These are phyloP conservation scores for Salix koriyanagi DNA, from an alignment of 345 rosid genomes.

Conservation along the genomic window DNA sequence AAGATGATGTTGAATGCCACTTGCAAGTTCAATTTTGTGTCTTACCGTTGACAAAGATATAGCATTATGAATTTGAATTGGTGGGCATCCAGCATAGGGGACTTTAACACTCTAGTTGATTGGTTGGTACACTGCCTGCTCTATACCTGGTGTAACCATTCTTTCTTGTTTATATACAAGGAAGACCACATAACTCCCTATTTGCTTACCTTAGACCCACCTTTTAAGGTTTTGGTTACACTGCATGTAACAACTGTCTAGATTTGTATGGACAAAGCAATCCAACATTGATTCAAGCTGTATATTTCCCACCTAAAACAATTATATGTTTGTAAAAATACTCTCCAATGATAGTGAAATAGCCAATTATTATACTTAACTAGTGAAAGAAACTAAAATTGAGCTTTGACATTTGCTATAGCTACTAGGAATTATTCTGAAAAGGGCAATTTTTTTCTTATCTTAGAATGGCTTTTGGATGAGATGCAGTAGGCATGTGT, in stretches of 20 bases:
- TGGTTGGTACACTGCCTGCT: not conserved
- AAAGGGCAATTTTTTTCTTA: not conserved
- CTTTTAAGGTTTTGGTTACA: not conserved
- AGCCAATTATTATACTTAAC: not conserved
- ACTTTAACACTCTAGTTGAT: not conserved
- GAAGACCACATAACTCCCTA: not conserved
- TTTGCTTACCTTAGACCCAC: not conserved
- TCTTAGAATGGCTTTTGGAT: not conserved
- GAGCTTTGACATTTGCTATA: not conserved
- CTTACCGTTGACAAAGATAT: not conserved
- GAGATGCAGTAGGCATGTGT: not conserved
- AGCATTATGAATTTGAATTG: not conserved
- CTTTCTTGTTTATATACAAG: not conserved
- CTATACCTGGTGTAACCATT: no score
- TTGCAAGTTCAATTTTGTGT: not conserved
- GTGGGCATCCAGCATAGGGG: not conserved
- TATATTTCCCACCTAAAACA: not conserved
- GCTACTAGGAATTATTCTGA: not conserved
- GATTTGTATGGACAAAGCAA: not conserved
- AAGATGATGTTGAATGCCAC: not conserved
- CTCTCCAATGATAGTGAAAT: not conserved
- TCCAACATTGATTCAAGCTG: not conserved
- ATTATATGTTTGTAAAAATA: not conserved
- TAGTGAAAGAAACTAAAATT: not conserved
- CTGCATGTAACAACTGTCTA: not conserved